Evolutionary conservation across 2,329 filamentous ascomycete genomes (phyloP).

Genomic region (Polychaeton citri): DNA sequence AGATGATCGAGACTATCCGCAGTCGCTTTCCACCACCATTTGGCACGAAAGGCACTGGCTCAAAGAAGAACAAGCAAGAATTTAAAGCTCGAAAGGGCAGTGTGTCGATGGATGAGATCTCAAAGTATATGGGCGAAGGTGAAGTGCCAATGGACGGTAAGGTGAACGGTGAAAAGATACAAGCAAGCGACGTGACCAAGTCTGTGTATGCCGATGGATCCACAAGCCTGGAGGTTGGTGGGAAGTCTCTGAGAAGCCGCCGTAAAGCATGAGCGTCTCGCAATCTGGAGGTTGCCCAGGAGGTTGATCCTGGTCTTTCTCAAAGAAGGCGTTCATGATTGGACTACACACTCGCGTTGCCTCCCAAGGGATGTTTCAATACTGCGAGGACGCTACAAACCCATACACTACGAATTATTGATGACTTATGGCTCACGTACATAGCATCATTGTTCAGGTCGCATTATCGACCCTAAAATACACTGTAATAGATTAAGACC

Average conservation of each 20-base stretch:
- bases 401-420: too few species aligned
- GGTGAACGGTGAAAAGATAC: neutral
- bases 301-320: too few species aligned
- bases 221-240: constrained; percentile 8
- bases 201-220: constrained; percentile 7
- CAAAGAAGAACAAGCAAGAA: constrained; percentile 12
- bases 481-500: too few species aligned
- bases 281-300: too few species aligned
- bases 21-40: constrained; percentile 57
- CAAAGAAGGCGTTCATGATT: too few species aligned
- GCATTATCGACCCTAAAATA: too few species aligned
- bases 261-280: constrained; percentile 14
- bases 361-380: too few species aligned
- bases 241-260: constrained; percentile 8
- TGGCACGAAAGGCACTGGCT: constrained; percentile 26
- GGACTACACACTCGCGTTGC: too few species aligned
- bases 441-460: too few species aligned
- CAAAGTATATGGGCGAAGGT: neutral
- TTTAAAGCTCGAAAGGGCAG: constrained; percentile 13
- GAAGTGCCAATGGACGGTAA: neutral
- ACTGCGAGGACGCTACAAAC: too few species aligned
- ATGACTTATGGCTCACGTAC: too few species aligned
- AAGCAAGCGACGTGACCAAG: constrained; percentile 3
- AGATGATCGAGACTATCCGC: constrained; percentile 69
- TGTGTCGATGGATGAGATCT: constrained; percentile 9